A percentile compares a stretch with the other conserved stretches of the same genome.
Evolutionary conservation across 306 rosid genomes (phyloP).

Genomic region (Arachis hypogaea): DNA sequence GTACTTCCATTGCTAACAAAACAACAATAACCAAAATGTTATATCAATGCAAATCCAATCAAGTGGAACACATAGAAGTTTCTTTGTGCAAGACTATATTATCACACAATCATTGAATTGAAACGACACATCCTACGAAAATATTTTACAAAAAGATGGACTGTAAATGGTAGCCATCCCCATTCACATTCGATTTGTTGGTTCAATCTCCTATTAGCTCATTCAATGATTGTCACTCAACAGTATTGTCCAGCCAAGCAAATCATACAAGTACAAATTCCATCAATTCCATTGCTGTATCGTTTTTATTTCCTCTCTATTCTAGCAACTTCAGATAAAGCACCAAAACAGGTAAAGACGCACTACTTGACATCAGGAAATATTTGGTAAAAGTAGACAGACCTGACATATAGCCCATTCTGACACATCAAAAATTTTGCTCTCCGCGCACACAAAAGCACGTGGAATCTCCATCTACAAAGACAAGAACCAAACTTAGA

Average conservation of each 20-base stretch:
- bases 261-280: constrained; percentile 24
- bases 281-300: background rate
- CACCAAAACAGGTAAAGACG: constrained; percentile 23
- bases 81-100: background rate
- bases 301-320: constrained; percentile 14
- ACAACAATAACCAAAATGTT: background rate
- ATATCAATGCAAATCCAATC: constrained; percentile 11
- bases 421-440: constrained; percentile 95
- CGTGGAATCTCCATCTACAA: constrained; percentile 91
- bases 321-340: constrained; percentile 19
- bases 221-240: constrained; percentile 12
- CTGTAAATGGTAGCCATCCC: constrained; percentile 1
- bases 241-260: background rate
- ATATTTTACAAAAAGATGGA: background rate
- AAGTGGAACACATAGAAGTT: background rate
- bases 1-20: background rate
- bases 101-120: too few species aligned
- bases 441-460: constrained; percentile 98
- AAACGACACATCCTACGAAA: too few species aligned
- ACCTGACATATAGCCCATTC: constrained; percentile 99
- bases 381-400: constrained; percentile 34
- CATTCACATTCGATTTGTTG: background rate
- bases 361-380: background rate
- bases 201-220: background rate
- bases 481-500: constrained; percentile 38